Conservation (phyloP, 768 basidiomycete genomes). For the Saitozyma podzolica region DNA sequence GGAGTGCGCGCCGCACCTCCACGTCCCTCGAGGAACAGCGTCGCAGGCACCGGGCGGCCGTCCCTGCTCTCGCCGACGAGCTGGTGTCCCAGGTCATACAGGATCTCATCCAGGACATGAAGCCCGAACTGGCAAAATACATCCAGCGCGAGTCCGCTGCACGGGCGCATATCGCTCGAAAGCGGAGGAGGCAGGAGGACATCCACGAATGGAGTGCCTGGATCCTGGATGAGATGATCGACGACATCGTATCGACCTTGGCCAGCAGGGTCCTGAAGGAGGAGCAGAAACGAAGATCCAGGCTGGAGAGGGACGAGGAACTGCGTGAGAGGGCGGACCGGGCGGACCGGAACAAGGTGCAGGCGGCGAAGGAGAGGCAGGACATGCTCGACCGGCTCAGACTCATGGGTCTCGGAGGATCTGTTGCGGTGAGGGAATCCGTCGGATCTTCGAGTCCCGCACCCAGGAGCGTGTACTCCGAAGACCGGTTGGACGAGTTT, state of each 20-base stretch:
- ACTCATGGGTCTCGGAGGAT: conserved; percentile 28
- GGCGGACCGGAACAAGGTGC: conserved; percentile 16
- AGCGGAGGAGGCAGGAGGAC: conserved; percentile 12
- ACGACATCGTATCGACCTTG: conserved; percentile 11
- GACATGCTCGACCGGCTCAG: conserved; percentile 21
- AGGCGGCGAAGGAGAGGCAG: not conserved
- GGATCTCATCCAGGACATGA: conserved; percentile 14
- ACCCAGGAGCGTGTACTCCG: conserved; percentile 3
- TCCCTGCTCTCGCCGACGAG: conserved; percentile 8
- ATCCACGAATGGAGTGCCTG: conserved; percentile 18
- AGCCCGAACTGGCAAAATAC: conserved; percentile 12
- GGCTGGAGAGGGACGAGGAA: conserved; percentile 14
- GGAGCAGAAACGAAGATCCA: conserved; percentile 27
- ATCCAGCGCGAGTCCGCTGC: conserved; percentile 30
- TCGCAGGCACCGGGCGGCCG: conserved; percentile 4
- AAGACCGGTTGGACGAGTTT: conserved; percentile 20
- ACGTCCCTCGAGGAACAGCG: not conserved
- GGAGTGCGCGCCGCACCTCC: not conserved
- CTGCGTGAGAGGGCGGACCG: conserved; percentile 17
- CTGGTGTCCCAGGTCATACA: conserved; percentile 28
- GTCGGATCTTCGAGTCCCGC: not conserved
- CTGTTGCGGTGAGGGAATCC: conserved; percentile 1
- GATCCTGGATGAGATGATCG: conserved; percentile 17
- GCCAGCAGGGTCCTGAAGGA: conserved; percentile 11
- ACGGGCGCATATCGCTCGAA: conserved; percentile 13